A percentile compares a stretch with the other conserved stretches of the same genome.
Evolutionary conservation across 73 alveolate species (phyloP).

Genomic region (Blepharisma japonicum): DNA sequence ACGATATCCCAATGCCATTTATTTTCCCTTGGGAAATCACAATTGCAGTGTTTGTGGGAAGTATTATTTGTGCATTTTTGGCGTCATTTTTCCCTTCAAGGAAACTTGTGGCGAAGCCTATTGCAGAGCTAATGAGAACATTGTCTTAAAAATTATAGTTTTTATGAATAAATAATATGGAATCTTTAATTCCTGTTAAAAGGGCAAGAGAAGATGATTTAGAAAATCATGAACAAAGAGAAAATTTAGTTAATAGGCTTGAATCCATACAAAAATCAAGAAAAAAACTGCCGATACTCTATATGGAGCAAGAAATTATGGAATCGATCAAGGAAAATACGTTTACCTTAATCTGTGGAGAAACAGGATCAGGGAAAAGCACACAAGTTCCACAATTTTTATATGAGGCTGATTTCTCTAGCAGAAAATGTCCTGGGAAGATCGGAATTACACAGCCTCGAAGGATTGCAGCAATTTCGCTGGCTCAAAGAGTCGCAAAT

Average conservation of each 20-base stretch:
- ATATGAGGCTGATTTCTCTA: constrained; percentile 80
- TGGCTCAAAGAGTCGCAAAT: constrained; percentile 89
- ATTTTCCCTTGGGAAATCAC: constrained; percentile 51
- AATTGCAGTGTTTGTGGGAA: constrained; percentile 33
- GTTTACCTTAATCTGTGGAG: constrained; percentile 95
- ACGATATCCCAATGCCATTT: constrained; percentile 49
- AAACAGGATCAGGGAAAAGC: constrained; percentile 98
- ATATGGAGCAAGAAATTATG: constrained; percentile 90
- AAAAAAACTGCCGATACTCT: constrained; percentile 70
- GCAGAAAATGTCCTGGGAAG: constrained; percentile 39
- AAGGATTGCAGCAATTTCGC: constrained; percentile 95
- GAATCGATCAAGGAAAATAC: constrained; percentile 84
- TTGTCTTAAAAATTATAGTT: not conserved
- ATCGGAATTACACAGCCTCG: constrained; percentile 97
- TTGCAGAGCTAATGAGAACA: constrained; percentile 65
- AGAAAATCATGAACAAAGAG: too few relatives aligned
- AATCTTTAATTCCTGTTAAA: too few relatives aligned
- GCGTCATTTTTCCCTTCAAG: constrained; percentile 56
- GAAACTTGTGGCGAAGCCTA: constrained; percentile 39
- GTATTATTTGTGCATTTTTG: constrained; percentile 50
- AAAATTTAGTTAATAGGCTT: too few relatives aligned
- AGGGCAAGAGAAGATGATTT: too few relatives aligned
- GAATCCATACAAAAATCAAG: too few relatives aligned
- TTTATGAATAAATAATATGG: constrained; percentile 27
- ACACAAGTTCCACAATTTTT: constrained; percentile 94